A percentile compares a stretch with the other conserved stretches of the same genome.
Evolutionary conservation across 2,329 filamentous ascomycete species (phyloP).

Genomic region (Alternaria solani): DNA sequence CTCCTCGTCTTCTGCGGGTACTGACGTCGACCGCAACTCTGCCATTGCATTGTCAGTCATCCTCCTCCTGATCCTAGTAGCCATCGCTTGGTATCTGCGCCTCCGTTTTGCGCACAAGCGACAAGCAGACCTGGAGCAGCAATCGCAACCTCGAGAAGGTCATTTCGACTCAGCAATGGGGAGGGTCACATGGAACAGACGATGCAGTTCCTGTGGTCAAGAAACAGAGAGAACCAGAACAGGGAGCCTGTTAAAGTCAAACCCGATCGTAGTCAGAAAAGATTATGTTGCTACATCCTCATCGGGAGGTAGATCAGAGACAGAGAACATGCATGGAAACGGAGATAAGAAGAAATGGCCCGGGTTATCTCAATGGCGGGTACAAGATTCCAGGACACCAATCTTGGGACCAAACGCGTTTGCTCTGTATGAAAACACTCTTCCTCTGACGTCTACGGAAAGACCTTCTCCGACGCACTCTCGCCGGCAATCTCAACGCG

Average conservation of each 20-base stretch:
- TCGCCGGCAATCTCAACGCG: neutral
- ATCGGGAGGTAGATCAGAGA: neutral
- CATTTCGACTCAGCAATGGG: neutral
- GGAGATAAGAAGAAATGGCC: neutral
- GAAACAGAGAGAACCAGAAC: neutral
- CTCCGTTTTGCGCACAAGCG: neutral
- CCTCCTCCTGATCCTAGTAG: neutral
- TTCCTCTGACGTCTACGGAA: constrained; percentile 1
- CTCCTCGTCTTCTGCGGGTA: neutral
- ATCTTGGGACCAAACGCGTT: neutral
- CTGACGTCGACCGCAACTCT: constrained; percentile 17
- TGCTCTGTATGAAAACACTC: neutral
- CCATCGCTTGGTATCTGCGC: constrained; percentile 2
- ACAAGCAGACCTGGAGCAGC: neutral
- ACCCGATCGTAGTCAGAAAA: neutral
- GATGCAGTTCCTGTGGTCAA: neutral
- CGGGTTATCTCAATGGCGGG: neutral
- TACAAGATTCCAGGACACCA: neutral
- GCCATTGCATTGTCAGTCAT: constrained; percentile 22
- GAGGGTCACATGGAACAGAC: neutral
- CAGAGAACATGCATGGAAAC: neutral
- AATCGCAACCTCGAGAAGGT: neutral
- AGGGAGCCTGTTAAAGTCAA: neutral
- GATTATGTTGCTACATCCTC: neutral
- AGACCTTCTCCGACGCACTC: neutral